phyloP scores from a whole-genome alignment of 352 stramenopile genomes.

The Paralagenidium karlingii region DNA sequence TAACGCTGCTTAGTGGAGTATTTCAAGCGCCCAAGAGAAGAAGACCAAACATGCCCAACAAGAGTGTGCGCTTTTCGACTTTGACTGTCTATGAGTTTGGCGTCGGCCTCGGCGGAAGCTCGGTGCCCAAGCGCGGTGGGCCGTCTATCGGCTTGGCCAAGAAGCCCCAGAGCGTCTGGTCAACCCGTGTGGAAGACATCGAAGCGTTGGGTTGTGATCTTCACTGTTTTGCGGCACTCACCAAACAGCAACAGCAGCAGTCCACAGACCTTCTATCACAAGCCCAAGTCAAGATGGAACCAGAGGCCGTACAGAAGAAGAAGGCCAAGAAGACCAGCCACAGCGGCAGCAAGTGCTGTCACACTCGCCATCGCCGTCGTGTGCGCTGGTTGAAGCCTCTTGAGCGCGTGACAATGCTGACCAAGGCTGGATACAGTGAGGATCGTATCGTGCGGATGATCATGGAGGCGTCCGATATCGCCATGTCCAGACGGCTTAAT shows the following conservation, averaged over 20 bases:
- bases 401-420: conserved; percentile 46
- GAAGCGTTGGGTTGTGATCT: neutral
- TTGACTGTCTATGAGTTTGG: conserved; percentile 45
- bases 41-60: too few relatives aligned
- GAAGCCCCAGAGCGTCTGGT: conserved; percentile 26
- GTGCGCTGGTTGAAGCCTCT: conserved; percentile 52
- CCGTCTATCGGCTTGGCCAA: conserved; percentile 33
- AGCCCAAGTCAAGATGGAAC: too few relatives aligned
- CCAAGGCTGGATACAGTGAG: conserved; percentile 49
- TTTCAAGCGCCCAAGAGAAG: too few relatives aligned
- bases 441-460: conserved; percentile 54
- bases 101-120: conserved; percentile 35
- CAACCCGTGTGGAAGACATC: conserved; percentile 24
- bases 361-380: conserved; percentile 16
- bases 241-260: too few relatives aligned
- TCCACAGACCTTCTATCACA: too few relatives aligned
- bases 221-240: too few relatives aligned
- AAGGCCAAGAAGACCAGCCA: conserved; percentile 3
- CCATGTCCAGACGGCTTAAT: conserved; percentile 41
- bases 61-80: conserved; percentile 36
- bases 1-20: too few relatives aligned
- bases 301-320: too few relatives aligned
- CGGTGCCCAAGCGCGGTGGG: conserved; percentile 28
- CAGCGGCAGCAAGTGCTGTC: too few relatives aligned
- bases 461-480: conserved; percentile 52